Evolutionary conservation across 257 asterid species (phyloP).

Genomic region (Cordia subcordata): DNA sequence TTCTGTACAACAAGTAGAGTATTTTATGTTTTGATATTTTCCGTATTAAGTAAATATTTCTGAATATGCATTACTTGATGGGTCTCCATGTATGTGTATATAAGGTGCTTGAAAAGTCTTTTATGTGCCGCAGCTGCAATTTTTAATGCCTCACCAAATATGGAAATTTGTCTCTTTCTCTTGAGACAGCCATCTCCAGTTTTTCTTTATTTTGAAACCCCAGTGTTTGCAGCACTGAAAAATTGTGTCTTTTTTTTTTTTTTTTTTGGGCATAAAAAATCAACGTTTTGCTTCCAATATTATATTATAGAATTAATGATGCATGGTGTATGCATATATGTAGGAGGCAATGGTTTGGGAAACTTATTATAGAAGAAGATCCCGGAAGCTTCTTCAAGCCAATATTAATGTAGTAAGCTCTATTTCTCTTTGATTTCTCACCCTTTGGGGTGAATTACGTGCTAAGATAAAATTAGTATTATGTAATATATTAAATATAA

Average conservation of each 20-base stretch:
- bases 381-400: conserved; percentile 36
- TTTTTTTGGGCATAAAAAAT: not conserved
- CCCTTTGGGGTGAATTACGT: too few species aligned
- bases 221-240: conserved; percentile 9
- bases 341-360: conserved; percentile 37
- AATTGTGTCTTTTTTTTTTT: not conserved
- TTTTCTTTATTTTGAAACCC: conserved; percentile 48
- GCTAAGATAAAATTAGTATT: too few species aligned
- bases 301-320: too few species aligned
- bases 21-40: not conserved
- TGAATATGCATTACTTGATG: not conserved
- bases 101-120: conserved; percentile 2
- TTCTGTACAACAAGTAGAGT: too few species aligned
- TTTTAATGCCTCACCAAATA: conserved; percentile 24
- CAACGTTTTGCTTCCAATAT: not conserved
- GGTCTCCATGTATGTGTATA: conserved; percentile 30
- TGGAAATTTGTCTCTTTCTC: conserved; percentile 20
- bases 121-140: conserved; percentile 28
- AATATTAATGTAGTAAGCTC: conserved; percentile 23
- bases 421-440: conserved; percentile 18
- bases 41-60: not conserved
- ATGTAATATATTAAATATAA: too few species aligned
- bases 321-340: conserved; percentile 14
- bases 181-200: conserved; percentile 8
- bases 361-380: conserved; percentile 65